Base-by-base conservation (phyloP, 1,284 basidiomycete species). In the Puccinia coronata region DNA sequence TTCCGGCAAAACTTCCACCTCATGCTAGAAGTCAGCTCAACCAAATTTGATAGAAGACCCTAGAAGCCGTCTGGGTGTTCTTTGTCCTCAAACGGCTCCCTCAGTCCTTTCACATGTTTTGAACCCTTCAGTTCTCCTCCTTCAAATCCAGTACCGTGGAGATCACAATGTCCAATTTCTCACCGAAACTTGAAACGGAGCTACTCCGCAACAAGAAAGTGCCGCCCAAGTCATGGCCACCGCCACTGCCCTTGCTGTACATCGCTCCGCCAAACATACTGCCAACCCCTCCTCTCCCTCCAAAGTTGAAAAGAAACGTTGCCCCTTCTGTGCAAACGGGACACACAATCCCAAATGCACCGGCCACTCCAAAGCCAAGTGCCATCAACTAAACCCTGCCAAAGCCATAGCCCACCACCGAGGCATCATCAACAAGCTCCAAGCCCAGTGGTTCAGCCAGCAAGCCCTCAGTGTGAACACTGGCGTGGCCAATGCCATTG, bases 21-120 rank as follows among this genome's bases (percentile, higher is more conserved):
- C 8, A 3, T 67, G 4, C 1, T 67, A 0, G 41, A 67, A 43
- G 63, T 67, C 39, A 8, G 3, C 25, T 16, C 6, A 8, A 16
- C 9, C 18, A 41, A 47, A 67, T 31, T 67, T 28, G 63, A 67
- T 25, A 41, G 16, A 41, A 36, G 20, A 67, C 63, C 18, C 18
- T 67, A 11, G 63, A 67, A 28, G 18, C 39, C 25, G 23, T 28
- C 2, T 67, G 63, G 63, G 31, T 67, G 6, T 67, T 67, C 39
- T 14, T 67, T 16, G 18, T 67, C 20, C 63, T 67, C 36, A 67
- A 67, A 43, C 36, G 63, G 43, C 41, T 67, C 5, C 63, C 63
- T 5, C 2, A 4, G 14, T 43, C 63, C 1, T 67, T 43, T 18
- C n/a, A n/a, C n/a, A n/a, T n/a, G n/a, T n/a, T n/a, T n/a, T n/a